phyloP scores from a whole-genome alignment of 2,329 filamentous ascomycete genomes.

The Eutypella sp. region DNA sequence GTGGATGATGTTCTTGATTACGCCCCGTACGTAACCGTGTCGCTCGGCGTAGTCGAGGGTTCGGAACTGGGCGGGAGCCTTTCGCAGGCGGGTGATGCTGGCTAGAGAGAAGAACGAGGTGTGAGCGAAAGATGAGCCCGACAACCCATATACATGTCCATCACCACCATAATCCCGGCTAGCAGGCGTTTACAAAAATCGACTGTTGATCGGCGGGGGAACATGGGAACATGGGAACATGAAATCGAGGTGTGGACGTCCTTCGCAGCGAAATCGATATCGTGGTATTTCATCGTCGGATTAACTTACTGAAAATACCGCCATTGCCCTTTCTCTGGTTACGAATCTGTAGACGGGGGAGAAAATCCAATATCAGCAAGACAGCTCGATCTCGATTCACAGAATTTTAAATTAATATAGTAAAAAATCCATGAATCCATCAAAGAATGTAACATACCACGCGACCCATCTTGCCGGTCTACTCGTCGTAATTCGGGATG shows the following conservation, averaged over 20 bases:
- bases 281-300: not conserved
- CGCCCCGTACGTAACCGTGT: constrained; percentile 95
- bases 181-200: too few relatives aligned
- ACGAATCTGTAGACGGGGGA: constrained; percentile 46
- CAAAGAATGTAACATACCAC: constrained; percentile 24
- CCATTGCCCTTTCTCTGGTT: constrained; percentile 47
- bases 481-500: constrained; percentile 29
- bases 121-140: constrained; percentile 12
- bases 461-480: constrained; percentile 32
- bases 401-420: not conserved
- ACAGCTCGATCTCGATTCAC: not conserved
- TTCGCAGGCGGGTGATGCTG: constrained; percentile 87
- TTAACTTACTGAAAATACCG: constrained; percentile 31
- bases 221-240: not conserved
- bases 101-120: constrained; percentile 38
- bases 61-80: constrained; percentile 92
- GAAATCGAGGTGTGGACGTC: not conserved
- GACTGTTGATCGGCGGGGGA: constrained; percentile 1
- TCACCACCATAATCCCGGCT: too few relatives aligned
- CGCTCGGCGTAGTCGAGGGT: constrained; percentile 94
- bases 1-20: constrained; percentile 99
- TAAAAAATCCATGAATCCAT: not conserved
- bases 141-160: not conserved
- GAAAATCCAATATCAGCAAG: constrained; percentile 9
- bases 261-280: not conserved